Conservation (phyloP, 1,284 basidiomycete species). For the Stereum hirsutum region DNA sequence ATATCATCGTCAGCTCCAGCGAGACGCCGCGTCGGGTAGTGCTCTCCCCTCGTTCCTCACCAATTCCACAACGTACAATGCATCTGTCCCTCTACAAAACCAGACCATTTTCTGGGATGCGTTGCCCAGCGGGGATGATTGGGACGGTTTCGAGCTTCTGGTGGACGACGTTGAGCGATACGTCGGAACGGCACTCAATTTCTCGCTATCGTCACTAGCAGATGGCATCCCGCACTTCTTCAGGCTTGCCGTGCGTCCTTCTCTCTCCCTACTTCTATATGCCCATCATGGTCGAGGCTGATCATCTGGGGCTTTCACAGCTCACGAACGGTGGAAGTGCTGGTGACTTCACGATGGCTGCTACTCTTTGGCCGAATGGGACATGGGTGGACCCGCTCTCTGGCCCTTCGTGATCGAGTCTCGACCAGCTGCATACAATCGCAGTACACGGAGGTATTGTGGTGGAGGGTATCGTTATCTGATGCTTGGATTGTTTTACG, state of each 20-base stretch:
- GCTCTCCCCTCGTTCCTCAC: slow-evolving; percentile 66
- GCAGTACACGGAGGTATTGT: too few species aligned
- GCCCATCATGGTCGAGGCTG: background rate
- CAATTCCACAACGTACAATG: slow-evolving; percentile 56
- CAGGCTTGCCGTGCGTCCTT: slow-evolving; percentile 64
- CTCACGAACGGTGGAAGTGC: slow-evolving; percentile 39
- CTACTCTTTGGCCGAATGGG: slow-evolving; percentile 70
- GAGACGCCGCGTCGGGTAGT: slow-evolving; percentile 67
- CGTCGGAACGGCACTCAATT: slow-evolving; percentile 55
- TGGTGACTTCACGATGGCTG: slow-evolving; percentile 81
- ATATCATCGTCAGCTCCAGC: slow-evolving; percentile 39
- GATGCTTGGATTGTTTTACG: too few species aligned
- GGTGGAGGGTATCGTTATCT: too few species aligned
- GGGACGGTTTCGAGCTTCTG: slow-evolving; percentile 73
- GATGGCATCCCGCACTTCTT: slow-evolving; percentile 72
- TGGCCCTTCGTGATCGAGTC: slow-evolving; percentile 58
- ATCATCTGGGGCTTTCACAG: slow-evolving; percentile 24
- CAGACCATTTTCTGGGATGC: slow-evolving; percentile 58
- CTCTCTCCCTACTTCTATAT: slow-evolving; percentile 3
- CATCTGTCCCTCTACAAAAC: slow-evolving; percentile 41
- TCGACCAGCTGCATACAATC: too few species aligned
- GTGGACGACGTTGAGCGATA: slow-evolving; percentile 83
- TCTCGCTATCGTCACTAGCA: slow-evolving; percentile 54
- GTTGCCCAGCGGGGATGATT: slow-evolving; percentile 41
- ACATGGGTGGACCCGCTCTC: slow-evolving; percentile 69